phyloP scores from a whole-genome alignment of 108 stramenopile genomes.

The Cyclotella distinguenda region DNA sequence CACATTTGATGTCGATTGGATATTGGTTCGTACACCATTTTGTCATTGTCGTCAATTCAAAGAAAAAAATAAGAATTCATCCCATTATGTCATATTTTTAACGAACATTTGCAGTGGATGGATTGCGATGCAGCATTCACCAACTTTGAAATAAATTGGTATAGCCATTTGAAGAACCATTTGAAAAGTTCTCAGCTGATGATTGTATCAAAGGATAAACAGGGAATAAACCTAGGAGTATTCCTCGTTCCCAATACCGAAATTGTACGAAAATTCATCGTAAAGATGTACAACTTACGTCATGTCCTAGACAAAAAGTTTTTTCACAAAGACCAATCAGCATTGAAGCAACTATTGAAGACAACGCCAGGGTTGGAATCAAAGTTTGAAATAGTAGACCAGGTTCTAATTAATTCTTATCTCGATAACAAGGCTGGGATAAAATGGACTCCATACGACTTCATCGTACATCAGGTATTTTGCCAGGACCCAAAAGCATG shows the following conservation, averaged over 20 bases:
- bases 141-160: conserved; percentile 34
- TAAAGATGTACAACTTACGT: conserved; percentile 15
- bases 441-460: conserved; percentile 7
- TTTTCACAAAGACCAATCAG: conserved; percentile 22
- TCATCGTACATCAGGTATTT: conserved; percentile 17
- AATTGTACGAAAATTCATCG: conserved; percentile 1
- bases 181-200: conserved; percentile 17
- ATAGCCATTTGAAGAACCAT: conserved; percentile 1
- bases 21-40: too few relatives aligned
- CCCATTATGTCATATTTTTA: too few relatives aligned
- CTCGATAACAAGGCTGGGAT: conserved; percentile 8
- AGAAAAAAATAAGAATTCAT: too few relatives aligned
- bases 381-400: background rate
- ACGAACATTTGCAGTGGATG: too few relatives aligned
- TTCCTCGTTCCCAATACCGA: conserved; percentile 26
- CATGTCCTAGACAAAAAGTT: background rate
- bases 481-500: background rate
- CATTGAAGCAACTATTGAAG: conserved; percentile 13
- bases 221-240: conserved; percentile 28
- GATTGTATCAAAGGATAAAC: conserved; percentile 10
- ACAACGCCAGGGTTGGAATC: background rate
- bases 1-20: conserved; percentile 9
- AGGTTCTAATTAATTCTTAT: conserved; percentile 10
- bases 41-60: too few relatives aligned
- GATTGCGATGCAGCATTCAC: conserved; percentile 39